Conservation (phyloP, 257 asterid species). For the Capsicum pubescens region DNA sequence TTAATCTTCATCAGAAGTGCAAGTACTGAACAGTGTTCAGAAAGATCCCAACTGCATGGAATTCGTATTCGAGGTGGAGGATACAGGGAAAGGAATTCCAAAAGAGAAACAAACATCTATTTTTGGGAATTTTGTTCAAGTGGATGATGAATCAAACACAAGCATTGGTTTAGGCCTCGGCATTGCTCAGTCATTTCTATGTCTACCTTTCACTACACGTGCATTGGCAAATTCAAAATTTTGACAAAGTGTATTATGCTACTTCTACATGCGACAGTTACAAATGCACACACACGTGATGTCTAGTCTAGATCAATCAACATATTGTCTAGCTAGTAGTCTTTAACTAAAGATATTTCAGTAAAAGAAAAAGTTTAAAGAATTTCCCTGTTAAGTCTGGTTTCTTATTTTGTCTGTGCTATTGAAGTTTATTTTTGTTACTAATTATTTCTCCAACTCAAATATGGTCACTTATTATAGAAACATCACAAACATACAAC, state of each 20-base stretch:
- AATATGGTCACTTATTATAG: no score
- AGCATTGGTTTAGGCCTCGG: constrained; percentile 87
- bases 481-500: background rate
- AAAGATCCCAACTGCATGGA: constrained; percentile 57
- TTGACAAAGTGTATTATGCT: background rate
- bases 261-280: background rate
- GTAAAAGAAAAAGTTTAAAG: no score
- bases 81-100: constrained; percentile 40
- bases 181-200: constrained; percentile 76
- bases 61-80: constrained; percentile 67
- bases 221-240: background rate
- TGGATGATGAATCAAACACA: constrained; percentile 55
- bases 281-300: background rate
- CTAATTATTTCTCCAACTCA: no score
- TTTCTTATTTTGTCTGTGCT: no score
- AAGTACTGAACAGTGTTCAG: constrained; percentile 32
- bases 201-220: background rate
- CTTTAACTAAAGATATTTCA: no score
- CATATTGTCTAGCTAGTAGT: no score
- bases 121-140: constrained; percentile 80
- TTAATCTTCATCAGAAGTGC: constrained; percentile 33
- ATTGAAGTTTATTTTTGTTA: no score
- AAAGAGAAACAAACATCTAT: constrained; percentile 60
- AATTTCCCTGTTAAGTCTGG: no score
- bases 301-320: no score